Evolutionary conservation across 2,329 filamentous ascomycete species (phyloP), one percentile per base, ranked within the genome.

Genomic region (Fusarium brevicatenulatum): DNA sequence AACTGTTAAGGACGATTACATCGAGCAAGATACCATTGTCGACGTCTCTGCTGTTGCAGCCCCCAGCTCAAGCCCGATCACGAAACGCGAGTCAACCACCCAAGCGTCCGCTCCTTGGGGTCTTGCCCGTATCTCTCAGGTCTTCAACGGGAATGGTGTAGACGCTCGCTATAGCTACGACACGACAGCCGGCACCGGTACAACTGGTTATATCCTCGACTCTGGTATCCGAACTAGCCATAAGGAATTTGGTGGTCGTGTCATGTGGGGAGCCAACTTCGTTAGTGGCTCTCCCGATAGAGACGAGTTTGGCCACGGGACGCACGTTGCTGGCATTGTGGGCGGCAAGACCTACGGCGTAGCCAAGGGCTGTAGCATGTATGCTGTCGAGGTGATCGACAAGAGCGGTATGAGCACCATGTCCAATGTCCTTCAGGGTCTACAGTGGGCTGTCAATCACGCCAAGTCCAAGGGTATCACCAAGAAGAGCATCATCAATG

Each of bases 141-240:
- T n/a, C 7, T n/a, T 9, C 1, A 12, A 15, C 12, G 7, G 8
- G 10, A 18, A 32, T 0, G 42, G 34, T 4, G n/a, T 46, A 2
- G 42, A 42, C 7, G 12, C 64, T 19, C 21, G 43, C 21, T 81
- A 80, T 39, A 63, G 62, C 19, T 81, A 80, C 36, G 75, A 79
- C 16, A 28, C 43, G 9, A 67, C 63, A 0, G 73, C 75, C 3
- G 78, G 79, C 7, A 30, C 70, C 28, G 76, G 70, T 2, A 56
- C 58, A 12, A 83, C 79, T 57, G 78, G 81, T 39, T 86, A 86
- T 63, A 70, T 86, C 7, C 78, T 86, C 59, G 85, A 86, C 70
- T 84, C 84, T 1, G 85, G 85, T 59, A 83, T 86, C 57, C 78
- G 77, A 15, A 78, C 76, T 18, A 59, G 77, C 4, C 85, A 86